phyloP scores from a whole-genome alignment of 1,284 basidiomycete genomes.

The Boletus smithii region DNA sequence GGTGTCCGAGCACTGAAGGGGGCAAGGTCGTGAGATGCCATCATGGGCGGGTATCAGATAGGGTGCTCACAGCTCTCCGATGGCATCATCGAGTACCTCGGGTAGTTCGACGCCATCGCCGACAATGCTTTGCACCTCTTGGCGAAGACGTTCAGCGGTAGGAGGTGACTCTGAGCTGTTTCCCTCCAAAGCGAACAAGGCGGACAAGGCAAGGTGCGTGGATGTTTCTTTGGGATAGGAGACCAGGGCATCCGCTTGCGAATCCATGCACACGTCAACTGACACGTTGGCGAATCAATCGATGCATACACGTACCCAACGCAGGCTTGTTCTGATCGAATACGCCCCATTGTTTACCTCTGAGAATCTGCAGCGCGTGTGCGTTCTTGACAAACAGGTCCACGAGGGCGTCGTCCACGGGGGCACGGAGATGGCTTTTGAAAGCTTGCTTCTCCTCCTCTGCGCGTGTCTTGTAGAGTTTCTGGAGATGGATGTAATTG shows the following conservation, averaged over 20 bases:
- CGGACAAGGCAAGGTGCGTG: slow-evolving; percentile 66
- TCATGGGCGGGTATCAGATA: neutral
- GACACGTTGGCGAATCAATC: neutral
- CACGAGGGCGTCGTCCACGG: slow-evolving; percentile 54
- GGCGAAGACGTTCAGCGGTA: slow-evolving; percentile 36
- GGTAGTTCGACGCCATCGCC: slow-evolving; percentile 47
- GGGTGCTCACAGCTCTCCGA: slow-evolving; percentile 75
- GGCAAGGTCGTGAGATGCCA: slow-evolving; percentile 4
- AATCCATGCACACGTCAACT: neutral
- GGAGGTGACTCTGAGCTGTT: slow-evolving; percentile 22
- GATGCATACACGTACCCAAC: slow-evolving; percentile 48
- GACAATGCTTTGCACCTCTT: slow-evolving; percentile 34
- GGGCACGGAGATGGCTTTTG: slow-evolving; percentile 42
- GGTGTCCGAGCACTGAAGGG: slow-evolving; percentile 69
- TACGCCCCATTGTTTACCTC: slow-evolving; percentile 65
- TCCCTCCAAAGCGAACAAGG: slow-evolving; percentile 47
- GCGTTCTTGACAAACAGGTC: slow-evolving; percentile 90
- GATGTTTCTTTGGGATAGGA: slow-evolving; percentile 50
- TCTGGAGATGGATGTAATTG: slow-evolving; percentile 79
- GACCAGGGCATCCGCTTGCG: slow-evolving; percentile 38
- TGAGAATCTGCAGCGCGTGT: slow-evolving; percentile 75
- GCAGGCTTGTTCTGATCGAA: slow-evolving; percentile 52
- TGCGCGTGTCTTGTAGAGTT: slow-evolving; percentile 70
- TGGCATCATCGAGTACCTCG: slow-evolving; percentile 58
- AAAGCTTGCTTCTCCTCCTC: slow-evolving; percentile 64